phyloP scores from a whole-genome alignment of 305 asterid species.

The Fraxinus xanthoxyloides region DNA sequence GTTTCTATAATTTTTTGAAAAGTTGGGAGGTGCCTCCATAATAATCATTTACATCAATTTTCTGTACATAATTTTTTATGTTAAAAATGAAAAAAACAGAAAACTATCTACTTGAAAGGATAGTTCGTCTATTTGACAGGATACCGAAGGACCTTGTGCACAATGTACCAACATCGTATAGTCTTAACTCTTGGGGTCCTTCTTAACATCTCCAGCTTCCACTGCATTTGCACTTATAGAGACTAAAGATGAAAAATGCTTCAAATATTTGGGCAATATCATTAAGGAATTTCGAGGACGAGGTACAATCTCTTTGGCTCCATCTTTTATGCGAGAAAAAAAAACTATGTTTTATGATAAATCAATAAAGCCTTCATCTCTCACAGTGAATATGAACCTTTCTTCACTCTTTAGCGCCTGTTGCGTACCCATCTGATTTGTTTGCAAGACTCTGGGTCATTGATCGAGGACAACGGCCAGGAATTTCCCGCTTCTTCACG shows the following conservation, averaged over 20 bases:
- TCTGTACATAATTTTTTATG: neutral
- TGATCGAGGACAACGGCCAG: slow-evolving; percentile 44
- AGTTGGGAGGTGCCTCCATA: too few species aligned
- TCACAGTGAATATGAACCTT: neutral
- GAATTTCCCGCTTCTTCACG: slow-evolving; percentile 44
- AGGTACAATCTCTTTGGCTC: slow-evolving; percentile 14
- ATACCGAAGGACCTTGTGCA: slow-evolving; percentile 41
- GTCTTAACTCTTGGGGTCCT: too few species aligned
- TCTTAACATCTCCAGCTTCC: too few species aligned
- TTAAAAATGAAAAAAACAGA: too few species aligned
- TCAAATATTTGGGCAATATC: slow-evolving; percentile 16
- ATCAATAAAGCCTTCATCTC: too few species aligned
- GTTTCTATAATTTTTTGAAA: too few species aligned
- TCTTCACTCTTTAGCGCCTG: slow-evolving; percentile 23
- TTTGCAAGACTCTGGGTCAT: slow-evolving; percentile 40
- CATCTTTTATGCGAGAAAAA: neutral
- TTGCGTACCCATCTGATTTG: slow-evolving; percentile 40
- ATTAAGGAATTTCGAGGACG: slow-evolving; percentile 38
- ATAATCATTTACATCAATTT: too few species aligned
- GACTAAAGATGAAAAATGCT: slow-evolving; percentile 34
- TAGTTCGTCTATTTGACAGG: slow-evolving; percentile 14
- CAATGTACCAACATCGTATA: slow-evolving; percentile 32
- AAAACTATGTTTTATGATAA: neutral
- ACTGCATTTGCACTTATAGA: slow-evolving; percentile 41
- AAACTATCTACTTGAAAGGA: too few species aligned